Base-by-base conservation (phyloP, 495 filamentous ascomycete genomes). In the Penicillium psychrofluorescens region DNA sequence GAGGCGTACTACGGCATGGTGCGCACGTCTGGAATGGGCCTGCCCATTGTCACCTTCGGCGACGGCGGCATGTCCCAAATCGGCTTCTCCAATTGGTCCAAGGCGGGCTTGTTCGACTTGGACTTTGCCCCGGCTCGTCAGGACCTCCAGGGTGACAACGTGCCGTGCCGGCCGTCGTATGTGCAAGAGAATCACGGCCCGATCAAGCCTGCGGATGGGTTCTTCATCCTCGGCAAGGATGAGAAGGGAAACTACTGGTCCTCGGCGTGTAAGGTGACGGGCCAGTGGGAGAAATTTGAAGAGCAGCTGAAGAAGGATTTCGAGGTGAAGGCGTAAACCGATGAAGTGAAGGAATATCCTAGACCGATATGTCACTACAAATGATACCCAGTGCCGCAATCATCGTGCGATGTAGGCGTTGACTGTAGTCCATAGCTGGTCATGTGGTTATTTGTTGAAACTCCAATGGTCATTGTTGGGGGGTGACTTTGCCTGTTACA, bases 171-270 rank as follows among this genome's bases (percentile, higher is more conserved):
- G 38, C 61, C 51, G 40, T 59, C 48, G 38, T 57, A 51, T 45
- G 51, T 56, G 1, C 55, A 58, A 37, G 55, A 58, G 41, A 58
- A 58, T 13, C 51, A 58, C 30, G 55, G 55, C 32, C 55, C 55
- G 8, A 38, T 55, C 6, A 48, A 58, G 14, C 55, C 55, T 14
- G 49, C 38, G 6, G 55, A 55, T 38, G 55, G 51, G 1, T 58
- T 58, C 32, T 53, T 56, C 31, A 62, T 76, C 15, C 41, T 76
- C 8, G 74, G 74, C 1, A 72, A 75, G 53, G 73, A 75, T 46
- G 54, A 49, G 11, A 61, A 63, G 28, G 74, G 69, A 1, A 75
- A 75, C 49, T 77, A 72, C 37, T 74, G 69, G 74, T 44, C 67
- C 7, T 53, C 47, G 2, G 52, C 49, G 29, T 54, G 37, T 38